phyloP scores from a whole-genome alignment of 192 early-diverging fungal genomes.

The Thoreauomyces humboldtii region DNA sequence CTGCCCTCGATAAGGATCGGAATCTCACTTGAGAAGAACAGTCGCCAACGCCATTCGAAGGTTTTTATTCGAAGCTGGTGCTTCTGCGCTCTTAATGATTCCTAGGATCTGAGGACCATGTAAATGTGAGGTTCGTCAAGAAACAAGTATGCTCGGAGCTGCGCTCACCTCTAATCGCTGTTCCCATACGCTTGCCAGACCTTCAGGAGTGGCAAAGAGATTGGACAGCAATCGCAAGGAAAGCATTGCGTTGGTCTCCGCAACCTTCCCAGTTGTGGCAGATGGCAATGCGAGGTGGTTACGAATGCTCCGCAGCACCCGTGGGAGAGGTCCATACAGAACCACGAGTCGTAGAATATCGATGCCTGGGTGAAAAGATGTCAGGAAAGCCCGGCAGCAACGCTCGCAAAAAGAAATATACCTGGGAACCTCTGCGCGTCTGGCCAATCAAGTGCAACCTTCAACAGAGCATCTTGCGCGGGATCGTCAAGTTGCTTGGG shows the following conservation, averaged over 20 bases:
- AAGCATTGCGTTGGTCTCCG: constrained; percentile 79
- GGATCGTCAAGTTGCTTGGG: constrained; percentile 34
- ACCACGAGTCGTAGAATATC: constrained; percentile 77
- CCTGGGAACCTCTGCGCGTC: constrained; percentile 68
- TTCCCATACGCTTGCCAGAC: constrained; percentile 38
- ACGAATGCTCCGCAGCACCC: constrained; percentile 4
- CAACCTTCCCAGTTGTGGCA: constrained; percentile 29
- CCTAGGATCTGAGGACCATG: constrained; percentile 38
- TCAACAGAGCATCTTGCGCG: constrained; percentile 41
- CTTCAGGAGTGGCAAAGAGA: constrained; percentile 57
- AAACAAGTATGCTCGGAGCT: neutral
- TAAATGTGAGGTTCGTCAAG: neutral
- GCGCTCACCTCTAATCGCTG: constrained; percentile 25
- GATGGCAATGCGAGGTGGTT: constrained; percentile 16
- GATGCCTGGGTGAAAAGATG: constrained; percentile 38
- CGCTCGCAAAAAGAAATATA: neutral
- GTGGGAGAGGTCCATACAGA: constrained; percentile 41
- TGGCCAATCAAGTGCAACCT: constrained; percentile 69
- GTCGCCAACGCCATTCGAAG: constrained; percentile 39
- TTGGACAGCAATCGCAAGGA: constrained; percentile 69
- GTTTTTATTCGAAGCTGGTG: constrained; percentile 36
- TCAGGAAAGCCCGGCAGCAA: neutral
- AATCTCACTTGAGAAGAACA: constrained; percentile 43
- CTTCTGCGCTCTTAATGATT: constrained; percentile 17
- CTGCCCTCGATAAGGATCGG: neutral